These are phyloP conservation scores for Calonectria henricotiae DNA, from an alignment of 2,329 filamentous ascomycete species.

Conservation along the genomic window DNA sequence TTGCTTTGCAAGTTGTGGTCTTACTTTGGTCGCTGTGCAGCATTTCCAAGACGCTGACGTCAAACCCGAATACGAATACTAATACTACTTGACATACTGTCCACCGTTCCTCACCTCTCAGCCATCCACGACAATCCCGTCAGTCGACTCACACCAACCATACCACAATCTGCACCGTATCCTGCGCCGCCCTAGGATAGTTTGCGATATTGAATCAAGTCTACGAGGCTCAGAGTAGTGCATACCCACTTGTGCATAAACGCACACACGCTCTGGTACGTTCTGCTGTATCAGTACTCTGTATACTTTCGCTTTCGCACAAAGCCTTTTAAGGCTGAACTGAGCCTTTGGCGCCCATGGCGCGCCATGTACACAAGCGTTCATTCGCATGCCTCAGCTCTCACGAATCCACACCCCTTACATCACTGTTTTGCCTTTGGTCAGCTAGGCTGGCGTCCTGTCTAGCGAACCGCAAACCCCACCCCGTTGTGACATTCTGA, in stretches of 20 bases:
- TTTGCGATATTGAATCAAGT: slow-evolving; percentile 30
- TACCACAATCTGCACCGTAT: slow-evolving; percentile 24
- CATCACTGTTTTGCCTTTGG: slow-evolving; percentile 19
- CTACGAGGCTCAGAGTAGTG: slow-evolving; percentile 1
- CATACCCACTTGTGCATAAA: slow-evolving; percentile 10
- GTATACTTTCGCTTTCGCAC: slow-evolving; percentile 22
- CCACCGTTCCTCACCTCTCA: slow-evolving; percentile 19
- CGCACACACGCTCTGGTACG: slow-evolving; percentile 23
- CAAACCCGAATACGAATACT: slow-evolving; percentile 50
- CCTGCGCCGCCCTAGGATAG: slow-evolving; percentile 17
- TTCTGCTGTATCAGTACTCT: background rate
- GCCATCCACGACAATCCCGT: slow-evolving; percentile 4
- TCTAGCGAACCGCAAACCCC: slow-evolving; percentile 12
- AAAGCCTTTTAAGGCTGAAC: slow-evolving; percentile 1
- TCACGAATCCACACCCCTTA: slow-evolving; percentile 3
- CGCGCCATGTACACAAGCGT: slow-evolving; percentile 7
- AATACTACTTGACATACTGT: slow-evolving; percentile 16
- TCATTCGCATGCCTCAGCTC: slow-evolving; percentile 27
- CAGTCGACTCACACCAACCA: slow-evolving; percentile 25
- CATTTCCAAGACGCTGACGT: background rate
- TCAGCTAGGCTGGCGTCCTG: slow-evolving; percentile 20
- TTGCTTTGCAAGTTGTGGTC: background rate
- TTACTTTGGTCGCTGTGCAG: slow-evolving; percentile 9
- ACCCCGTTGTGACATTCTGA: slow-evolving; percentile 21
- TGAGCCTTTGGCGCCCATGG: background rate